Conservation (phyloP, 495 filamentous ascomycete species). For the Penicillium tannophilum region DNA sequence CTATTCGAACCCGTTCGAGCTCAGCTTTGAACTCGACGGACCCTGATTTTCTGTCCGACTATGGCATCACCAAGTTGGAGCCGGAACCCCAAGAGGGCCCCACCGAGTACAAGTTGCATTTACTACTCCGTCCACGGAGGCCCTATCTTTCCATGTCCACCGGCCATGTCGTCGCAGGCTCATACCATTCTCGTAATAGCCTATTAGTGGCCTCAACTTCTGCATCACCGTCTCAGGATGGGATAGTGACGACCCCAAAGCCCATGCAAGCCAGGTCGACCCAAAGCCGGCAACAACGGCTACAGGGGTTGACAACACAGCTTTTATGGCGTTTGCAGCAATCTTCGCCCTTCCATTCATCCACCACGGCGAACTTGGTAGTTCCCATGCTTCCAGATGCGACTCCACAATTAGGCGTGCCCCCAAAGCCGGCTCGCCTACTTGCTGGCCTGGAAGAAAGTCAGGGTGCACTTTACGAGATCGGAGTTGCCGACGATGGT, state of each 20-base stretch:
- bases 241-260: constrained; percentile 15
- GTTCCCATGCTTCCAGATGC: constrained; percentile 72
- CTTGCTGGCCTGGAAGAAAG: constrained; percentile 88
- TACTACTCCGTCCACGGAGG: constrained; percentile 79
- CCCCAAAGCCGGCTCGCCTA: constrained; percentile 62
- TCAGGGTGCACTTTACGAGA: constrained; percentile 91
- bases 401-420: constrained; percentile 51
- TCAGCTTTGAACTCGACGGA: constrained; percentile 34
- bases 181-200: constrained; percentile 54
- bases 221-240: constrained; percentile 29
- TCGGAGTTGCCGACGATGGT: constrained; percentile 94
- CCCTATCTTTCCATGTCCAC: constrained; percentile 66
- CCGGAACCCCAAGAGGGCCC: constrained; percentile 93
- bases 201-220: constrained; percentile 23
- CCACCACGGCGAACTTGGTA: constrained; percentile 68
- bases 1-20: constrained; percentile 31
- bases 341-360: constrained; percentile 85
- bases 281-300: constrained; percentile 71
- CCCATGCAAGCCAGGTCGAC: constrained; percentile 34
- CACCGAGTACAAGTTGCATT: constrained; percentile 94
- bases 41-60: constrained; percentile 61
- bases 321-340: constrained; percentile 94
- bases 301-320: constrained; percentile 92
- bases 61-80: constrained; percentile 74
- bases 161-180: constrained; percentile 59